phyloP scores from a whole-genome alignment of 768 basidiomycete species.

The Russula griseocarnosa region DNA sequence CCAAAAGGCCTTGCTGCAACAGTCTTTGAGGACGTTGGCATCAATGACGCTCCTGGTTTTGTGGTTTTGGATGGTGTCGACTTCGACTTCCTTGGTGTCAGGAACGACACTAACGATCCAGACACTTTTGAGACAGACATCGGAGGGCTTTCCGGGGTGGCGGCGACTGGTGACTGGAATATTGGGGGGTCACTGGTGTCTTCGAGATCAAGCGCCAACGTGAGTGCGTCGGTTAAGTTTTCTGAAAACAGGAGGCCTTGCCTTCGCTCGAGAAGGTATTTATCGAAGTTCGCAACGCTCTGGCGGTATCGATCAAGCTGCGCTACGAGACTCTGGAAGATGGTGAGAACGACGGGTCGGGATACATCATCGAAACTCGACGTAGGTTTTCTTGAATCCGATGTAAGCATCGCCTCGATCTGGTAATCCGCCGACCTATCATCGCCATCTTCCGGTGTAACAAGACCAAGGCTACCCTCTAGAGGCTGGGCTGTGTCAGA shows the following conservation, averaged over 20 bases:
- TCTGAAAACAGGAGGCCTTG: constrained; percentile 89
- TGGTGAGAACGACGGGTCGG: constrained; percentile 74
- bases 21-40: constrained; percentile 47
- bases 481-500: constrained; percentile 26
- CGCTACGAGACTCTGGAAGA: constrained; percentile 73
- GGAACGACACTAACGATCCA: constrained; percentile 67
- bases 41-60: constrained; percentile 36
- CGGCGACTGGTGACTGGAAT: constrained; percentile 31
- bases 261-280: constrained; percentile 76
- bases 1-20: constrained; percentile 74
- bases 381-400: constrained; percentile 55
- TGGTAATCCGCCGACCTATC: constrained; percentile 77
- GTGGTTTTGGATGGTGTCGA: constrained; percentile 32
- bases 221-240: constrained; percentile 86
- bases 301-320: constrained; percentile 80
- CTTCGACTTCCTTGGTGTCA: constrained; percentile 72
- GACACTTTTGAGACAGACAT: constrained; percentile 53
- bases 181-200: constrained; percentile 35
- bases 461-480: constrained; percentile 27
- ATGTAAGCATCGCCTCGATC: constrained; percentile 61
- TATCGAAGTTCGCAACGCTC: constrained; percentile 75
- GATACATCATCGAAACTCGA: constrained; percentile 65
- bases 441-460: constrained; percentile 52
- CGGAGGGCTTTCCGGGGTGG: constrained; percentile 36
- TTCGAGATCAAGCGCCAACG: constrained; percentile 60